Evolutionary conservation across 169 alveolate genomes (phyloP).

Genomic region (Theileria equi): DNA sequence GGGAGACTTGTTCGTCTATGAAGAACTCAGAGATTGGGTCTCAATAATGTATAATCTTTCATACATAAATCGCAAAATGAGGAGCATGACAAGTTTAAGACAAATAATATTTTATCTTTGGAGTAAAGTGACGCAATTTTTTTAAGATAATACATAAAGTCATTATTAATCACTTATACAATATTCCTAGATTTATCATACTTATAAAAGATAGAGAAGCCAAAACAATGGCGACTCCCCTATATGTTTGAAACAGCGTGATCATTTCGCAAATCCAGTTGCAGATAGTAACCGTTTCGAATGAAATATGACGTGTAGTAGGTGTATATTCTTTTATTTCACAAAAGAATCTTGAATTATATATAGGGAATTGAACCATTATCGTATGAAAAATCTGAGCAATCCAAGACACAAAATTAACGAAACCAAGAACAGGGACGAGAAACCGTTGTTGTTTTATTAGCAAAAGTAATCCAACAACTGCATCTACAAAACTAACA

Average conservation of each 20-base stretch:
- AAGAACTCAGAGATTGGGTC: constrained; percentile 50
- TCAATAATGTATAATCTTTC: constrained; percentile 25
- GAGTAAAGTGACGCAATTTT: background rate
- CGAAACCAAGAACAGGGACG: constrained; percentile 13
- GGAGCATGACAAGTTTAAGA: background rate
- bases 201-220: background rate
- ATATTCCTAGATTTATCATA: background rate
- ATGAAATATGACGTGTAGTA: background rate
- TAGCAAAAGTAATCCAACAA: constrained; percentile 16
- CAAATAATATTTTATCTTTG: background rate
- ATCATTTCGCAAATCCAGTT: constrained; percentile 29
- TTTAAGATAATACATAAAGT: background rate
- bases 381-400: constrained; percentile 5
- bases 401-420: constrained; percentile 1
- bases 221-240: background rate
- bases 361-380: constrained; percentile 21
- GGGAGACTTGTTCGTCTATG: constrained; percentile 49
- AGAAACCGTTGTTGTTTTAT: constrained; percentile 17
- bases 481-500: background rate
- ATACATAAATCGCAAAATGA: constrained; percentile 17
- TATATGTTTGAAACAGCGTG: background rate
- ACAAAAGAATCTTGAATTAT: constrained; percentile 24
- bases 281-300: constrained; percentile 36
- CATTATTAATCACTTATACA: background rate
- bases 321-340: constrained; percentile 13